Percentiles rank a stretch among this genome's conserved stretches.
phyloP scores from a whole-genome alignment of 352 stramenopile species.

The Albugo candida region DNA sequence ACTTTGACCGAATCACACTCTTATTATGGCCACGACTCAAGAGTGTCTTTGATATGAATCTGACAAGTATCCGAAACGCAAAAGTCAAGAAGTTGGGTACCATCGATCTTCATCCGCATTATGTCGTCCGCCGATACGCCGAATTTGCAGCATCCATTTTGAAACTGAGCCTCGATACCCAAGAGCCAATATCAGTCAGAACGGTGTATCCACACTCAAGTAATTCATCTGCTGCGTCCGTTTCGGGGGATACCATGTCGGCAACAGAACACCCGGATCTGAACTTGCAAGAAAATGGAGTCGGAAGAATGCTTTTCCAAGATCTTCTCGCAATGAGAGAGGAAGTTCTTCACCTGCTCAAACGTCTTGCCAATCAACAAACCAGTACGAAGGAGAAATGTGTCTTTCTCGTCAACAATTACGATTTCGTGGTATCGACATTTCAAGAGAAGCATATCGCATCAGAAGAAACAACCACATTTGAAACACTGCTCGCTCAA shows the following conservation, averaged over 20 bases:
- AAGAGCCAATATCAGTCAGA: constrained; percentile 12
- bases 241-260: constrained; percentile 12
- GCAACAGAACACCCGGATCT: constrained; percentile 17
- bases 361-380: constrained; percentile 83
- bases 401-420: constrained; percentile 98
- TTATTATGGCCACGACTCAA: constrained; percentile 96
- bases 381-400: constrained; percentile 84
- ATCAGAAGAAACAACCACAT: constrained; percentile 87
- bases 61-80: constrained; percentile 79
- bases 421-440: constrained; percentile 89
- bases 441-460: constrained; percentile 89
- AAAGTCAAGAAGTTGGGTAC: constrained; percentile 81
- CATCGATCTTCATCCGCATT: constrained; percentile 93
- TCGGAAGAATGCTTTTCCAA: constrained; percentile 87
- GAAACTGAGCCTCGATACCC: constrained; percentile 69
- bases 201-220: not conserved
- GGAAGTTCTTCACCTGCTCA: constrained; percentile 59
- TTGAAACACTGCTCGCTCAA: constrained; percentile 84
- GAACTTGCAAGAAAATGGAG: constrained; percentile 64
- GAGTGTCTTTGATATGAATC: constrained; percentile 90
- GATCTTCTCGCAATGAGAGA: constrained; percentile 75
- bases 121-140: constrained; percentile 91
- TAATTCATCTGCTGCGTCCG: constrained; percentile 3
- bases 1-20: constrained; percentile 91
- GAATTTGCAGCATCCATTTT: constrained; percentile 94